Conservation (phyloP, 208 protist genomes). For the Trypanosomatidae sp. region DNA sequence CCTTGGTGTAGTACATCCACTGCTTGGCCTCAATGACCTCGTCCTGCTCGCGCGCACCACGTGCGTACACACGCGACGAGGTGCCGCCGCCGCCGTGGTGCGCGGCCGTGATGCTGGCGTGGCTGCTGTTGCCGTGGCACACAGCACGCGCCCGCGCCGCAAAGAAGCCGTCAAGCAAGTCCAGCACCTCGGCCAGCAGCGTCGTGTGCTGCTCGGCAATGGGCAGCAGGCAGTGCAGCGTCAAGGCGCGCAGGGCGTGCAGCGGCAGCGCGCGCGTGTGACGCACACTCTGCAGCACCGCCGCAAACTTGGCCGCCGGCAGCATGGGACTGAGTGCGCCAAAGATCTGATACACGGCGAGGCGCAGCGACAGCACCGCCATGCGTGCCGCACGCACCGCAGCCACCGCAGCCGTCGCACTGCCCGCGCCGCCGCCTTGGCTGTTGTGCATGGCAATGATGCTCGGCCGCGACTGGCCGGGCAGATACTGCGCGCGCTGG, state of each 20-base stretch:
- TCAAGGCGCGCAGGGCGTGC: constrained; percentile 25
- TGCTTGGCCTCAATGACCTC: constrained; percentile 46
- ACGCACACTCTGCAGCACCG: constrained; percentile 21
- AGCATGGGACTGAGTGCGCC: constrained; percentile 33
- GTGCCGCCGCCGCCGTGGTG: background rate
- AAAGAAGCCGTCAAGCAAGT: constrained; percentile 22
- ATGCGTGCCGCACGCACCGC: constrained; percentile 12
- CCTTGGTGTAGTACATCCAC: constrained; percentile 50
- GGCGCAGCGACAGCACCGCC: constrained; percentile 28
- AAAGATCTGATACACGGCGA: constrained; percentile 53
- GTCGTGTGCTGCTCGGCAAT: constrained; percentile 17
- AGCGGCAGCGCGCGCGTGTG: constrained; percentile 8
- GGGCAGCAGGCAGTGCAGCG: constrained; percentile 37
- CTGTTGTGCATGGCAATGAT: background rate
- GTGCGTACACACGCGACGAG: background rate
- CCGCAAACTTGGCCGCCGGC: constrained; percentile 17
- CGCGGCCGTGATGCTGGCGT: background rate
- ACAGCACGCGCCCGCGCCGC: constrained; percentile 4
- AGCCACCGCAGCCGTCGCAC: constrained; percentile 2
- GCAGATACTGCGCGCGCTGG: constrained; percentile 29
- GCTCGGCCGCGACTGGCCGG: constrained; percentile 21
- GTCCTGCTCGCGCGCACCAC: constrained; percentile 4
- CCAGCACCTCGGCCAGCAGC: constrained; percentile 24
- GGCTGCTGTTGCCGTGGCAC: background rate
- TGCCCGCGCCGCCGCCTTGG: background rate